Evolutionary conservation across 2,329 filamentous ascomycete species (phyloP).

Genomic region (Iodosphaeria phyllophila): DNA sequence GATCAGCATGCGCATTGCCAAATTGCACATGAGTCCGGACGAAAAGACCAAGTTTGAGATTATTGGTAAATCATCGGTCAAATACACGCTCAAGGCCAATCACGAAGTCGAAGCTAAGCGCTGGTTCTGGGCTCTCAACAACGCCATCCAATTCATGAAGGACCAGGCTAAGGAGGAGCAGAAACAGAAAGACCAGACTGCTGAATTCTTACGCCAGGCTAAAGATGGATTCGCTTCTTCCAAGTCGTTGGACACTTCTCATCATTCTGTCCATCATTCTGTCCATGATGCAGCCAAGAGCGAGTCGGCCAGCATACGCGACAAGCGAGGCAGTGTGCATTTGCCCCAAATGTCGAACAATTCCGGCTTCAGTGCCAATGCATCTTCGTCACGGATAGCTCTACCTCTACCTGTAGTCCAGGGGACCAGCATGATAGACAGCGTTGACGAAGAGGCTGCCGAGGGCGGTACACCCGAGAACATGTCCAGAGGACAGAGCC

Average conservation of each 20-base stretch:
- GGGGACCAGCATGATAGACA: conserved; percentile 28
- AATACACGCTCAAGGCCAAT: conserved; percentile 94
- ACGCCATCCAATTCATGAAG: conserved; percentile 96
- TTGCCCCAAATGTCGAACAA: conserved; percentile 21
- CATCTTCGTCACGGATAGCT: conserved; percentile 10
- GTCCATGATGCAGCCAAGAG: too few relatives aligned
- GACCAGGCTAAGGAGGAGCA: conserved; percentile 90
- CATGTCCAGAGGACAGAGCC: conserved; percentile 16
- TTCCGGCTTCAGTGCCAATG: conserved; percentile 19
- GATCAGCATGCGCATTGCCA: conserved; percentile 96
- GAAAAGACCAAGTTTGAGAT: conserved; percentile 98
- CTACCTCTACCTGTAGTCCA: too few relatives aligned
- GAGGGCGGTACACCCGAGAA: conserved; percentile 27
- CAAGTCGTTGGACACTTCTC: conserved; percentile 26
- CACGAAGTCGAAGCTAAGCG: conserved; percentile 96
- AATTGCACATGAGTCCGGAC: conserved; percentile 85
- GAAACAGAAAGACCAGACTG: conserved; percentile 52
- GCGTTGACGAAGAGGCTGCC: conserved; percentile 30
- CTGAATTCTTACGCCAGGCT: conserved; percentile 58
- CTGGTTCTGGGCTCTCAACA: conserved; percentile 98
- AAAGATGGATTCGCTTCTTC: conserved; percentile 48
- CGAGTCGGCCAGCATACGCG: conserved; percentile 31
- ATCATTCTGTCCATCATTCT: conserved; percentile 23
- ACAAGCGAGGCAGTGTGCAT: conserved; percentile 26
- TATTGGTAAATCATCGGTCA: conserved; percentile 93